phyloP scores from a whole-genome alignment of 306 rosid genomes.

The Begonia fuchsioides region DNA sequence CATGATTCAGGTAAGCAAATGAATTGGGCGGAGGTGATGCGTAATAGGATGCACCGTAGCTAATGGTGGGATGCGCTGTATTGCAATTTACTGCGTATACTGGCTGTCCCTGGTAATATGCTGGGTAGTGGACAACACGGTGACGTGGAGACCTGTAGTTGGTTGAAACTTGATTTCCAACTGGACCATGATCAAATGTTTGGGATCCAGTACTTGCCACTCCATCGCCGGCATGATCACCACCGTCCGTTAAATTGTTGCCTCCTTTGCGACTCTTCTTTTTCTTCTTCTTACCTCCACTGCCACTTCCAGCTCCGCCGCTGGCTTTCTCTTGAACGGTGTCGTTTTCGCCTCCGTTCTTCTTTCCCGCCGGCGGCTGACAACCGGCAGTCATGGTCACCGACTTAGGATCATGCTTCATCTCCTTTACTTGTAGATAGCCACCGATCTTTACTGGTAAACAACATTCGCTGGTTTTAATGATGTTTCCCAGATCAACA shows the following conservation, averaged over 20 bases:
- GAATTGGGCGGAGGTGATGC: conserved; percentile 27
- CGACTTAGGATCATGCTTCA: conserved; percentile 21
- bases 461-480: conserved; percentile 6
- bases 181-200: conserved; percentile 7
- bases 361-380: conserved; percentile 21
- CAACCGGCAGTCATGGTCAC: conserved; percentile 17
- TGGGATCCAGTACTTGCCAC: conserved; percentile 19
- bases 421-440: conserved; percentile 14
- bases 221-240: conserved; percentile 12
- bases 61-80: conserved; percentile 24
- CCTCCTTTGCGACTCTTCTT: conserved; percentile 31
- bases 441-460: conserved; percentile 14
- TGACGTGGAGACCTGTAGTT: conserved; percentile 31
- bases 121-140: conserved; percentile 17
- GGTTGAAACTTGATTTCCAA: conserved; percentile 12
- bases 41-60: conserved; percentile 32
- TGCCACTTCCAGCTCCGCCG: conserved; percentile 11
- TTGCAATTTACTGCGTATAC: conserved; percentile 20
- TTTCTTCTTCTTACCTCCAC: conserved; percentile 32
- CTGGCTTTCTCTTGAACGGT: conserved; percentile 6
- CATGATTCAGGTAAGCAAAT: conserved; percentile 13
- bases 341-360: conserved; percentile 11
- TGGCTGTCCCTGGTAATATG: conserved; percentile 15
- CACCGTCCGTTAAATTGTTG: conserved; percentile 10
- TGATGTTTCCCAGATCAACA: conserved; percentile 7